Percentiles rank a stretch among this genome's conserved stretches.
These are phyloP conservation scores for Aspergillus ochraceoroseus DNA, from an alignment of 2,329 filamentous ascomycete genomes.

Conservation along the genomic window DNA sequence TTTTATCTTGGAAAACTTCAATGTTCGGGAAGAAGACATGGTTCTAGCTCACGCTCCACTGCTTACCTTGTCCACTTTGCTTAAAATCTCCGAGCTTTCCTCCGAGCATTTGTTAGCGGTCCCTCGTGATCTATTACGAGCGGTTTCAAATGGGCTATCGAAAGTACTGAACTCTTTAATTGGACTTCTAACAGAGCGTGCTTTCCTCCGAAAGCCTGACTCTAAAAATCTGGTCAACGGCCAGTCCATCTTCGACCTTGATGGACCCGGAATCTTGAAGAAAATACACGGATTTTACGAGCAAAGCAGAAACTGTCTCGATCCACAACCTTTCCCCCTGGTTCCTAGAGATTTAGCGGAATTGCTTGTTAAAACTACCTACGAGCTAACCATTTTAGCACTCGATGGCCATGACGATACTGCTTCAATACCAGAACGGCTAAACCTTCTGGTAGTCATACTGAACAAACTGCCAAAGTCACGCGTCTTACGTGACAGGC, in stretches of 20 bases:
- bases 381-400: slow-evolving; percentile 33
- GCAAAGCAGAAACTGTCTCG: slow-evolving; percentile 64
- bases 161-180: slow-evolving; percentile 30
- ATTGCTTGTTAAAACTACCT: slow-evolving; percentile 59
- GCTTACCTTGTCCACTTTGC: slow-evolving; percentile 60
- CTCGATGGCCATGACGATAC: slow-evolving; percentile 25
- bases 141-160: slow-evolving; percentile 26
- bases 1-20: slow-evolving; percentile 85
- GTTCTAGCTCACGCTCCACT: slow-evolving; percentile 76
- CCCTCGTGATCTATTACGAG: slow-evolving; percentile 18
- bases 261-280: slow-evolving; percentile 49
- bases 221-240: slow-evolving; percentile 23
- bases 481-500: slow-evolving; percentile 31
- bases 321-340: slow-evolving; percentile 59
- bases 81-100: slow-evolving; percentile 42
- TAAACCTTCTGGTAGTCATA: slow-evolving; percentile 55
- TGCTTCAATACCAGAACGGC: slow-evolving; percentile 53
- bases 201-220: slow-evolving; percentile 48
- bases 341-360: slow-evolving; percentile 53
- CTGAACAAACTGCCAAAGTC: slow-evolving; percentile 40
- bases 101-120: slow-evolving; percentile 13
- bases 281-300: slow-evolving; percentile 64
- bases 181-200: slow-evolving; percentile 45
- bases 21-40: slow-evolving; percentile 95
- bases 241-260: slow-evolving; percentile 15